Conservation (phyloP, 805 yeast species). For the Lipomyces yamadae region DNA sequence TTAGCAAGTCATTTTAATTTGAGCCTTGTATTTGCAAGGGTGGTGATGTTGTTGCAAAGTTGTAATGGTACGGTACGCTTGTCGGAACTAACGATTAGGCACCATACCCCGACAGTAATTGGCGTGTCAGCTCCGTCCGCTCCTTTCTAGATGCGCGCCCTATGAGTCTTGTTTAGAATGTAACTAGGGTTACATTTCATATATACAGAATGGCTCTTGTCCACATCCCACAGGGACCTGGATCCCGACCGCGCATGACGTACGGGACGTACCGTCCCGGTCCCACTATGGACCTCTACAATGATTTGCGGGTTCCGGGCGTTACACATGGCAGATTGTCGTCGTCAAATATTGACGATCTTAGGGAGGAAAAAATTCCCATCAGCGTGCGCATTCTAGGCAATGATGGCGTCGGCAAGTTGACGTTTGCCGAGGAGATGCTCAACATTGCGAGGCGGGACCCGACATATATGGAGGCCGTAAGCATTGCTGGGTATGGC, state of each 20-base stretch:
- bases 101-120: too few relatives aligned
- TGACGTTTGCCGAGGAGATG: constrained; percentile 13
- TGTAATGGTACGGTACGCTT: too few relatives aligned
- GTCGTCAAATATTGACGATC: neutral
- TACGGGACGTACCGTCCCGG: neutral
- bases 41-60: too few relatives aligned
- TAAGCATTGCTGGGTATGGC: neutral
- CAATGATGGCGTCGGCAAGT: constrained; percentile 13
- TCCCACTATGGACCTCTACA: neutral
- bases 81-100: too few relatives aligned
- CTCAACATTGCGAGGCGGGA: neutral
- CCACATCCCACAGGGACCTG: neutral
- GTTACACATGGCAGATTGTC: neutral
- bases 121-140: too few relatives aligned
- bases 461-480: neutral
- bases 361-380: constrained; percentile 6
- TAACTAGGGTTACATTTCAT: neutral
- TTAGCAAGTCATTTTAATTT: too few relatives aligned
- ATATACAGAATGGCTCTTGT: neutral
- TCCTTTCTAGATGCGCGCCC: too few relatives aligned
- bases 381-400: constrained; percentile 12
- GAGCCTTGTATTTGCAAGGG: too few relatives aligned
- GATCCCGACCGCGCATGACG: neutral
- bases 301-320: neutral
- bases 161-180: neutral